These are phyloP conservation scores for Centrapalus pauciflorus DNA, from an alignment of 129 eudicot species.

Conservation along the genomic window DNA sequence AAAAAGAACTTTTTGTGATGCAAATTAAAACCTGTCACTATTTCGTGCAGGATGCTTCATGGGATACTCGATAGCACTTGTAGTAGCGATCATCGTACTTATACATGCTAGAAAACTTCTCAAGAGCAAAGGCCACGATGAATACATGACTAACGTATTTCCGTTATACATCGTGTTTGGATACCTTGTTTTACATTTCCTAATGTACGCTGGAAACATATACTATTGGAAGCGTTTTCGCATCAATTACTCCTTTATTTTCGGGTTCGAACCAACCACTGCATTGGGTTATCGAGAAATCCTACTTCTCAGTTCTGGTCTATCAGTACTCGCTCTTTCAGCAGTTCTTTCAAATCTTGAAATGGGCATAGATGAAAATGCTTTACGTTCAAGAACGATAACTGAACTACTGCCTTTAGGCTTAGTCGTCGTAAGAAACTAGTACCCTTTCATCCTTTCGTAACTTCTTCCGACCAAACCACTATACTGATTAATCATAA, in stretches of 20 bases:
- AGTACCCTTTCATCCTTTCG: neutral
- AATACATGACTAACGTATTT: conserved; percentile 63
- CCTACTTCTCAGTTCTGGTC: conserved; percentile 52
- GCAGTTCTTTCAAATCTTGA: conserved; percentile 53
- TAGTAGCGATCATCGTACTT: conserved; percentile 35
- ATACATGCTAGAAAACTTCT: conserved; percentile 47
- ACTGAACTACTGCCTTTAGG: conserved; percentile 52
- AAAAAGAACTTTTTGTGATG: no score
- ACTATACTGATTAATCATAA: neutral
- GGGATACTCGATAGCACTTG: conserved; percentile 59
- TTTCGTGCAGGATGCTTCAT: conserved; percentile 46
- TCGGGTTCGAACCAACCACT: conserved; percentile 49
- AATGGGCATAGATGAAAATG: conserved; percentile 47
- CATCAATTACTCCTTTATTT: conserved; percentile 45
- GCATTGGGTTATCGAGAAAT: conserved; percentile 57
- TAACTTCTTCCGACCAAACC: neutral
- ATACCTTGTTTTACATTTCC: conserved; percentile 42
- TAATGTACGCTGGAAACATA: conserved; percentile 39
- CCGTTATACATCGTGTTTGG: conserved; percentile 63
- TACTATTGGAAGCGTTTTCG: conserved; percentile 51
- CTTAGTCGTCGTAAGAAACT: conserved; percentile 44
- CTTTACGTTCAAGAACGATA: conserved; percentile 15
- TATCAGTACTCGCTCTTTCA: conserved; percentile 54
- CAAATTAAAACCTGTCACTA: neutral
- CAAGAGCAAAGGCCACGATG: conserved; percentile 31